Conservation (phyloP, 306 rosid genomes). For the Trifolium pratense region DNA sequence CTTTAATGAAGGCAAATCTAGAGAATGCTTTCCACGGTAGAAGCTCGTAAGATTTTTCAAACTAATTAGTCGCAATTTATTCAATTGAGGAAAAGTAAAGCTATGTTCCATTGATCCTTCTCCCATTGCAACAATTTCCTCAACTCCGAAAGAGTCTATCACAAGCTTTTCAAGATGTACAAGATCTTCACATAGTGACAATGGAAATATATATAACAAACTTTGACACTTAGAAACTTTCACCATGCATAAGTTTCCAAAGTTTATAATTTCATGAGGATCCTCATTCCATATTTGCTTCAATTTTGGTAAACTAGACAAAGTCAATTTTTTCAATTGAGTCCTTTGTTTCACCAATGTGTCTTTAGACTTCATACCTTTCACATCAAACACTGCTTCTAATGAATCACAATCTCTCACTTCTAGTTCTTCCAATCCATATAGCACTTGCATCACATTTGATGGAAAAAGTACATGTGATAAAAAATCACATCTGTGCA, state of each 20-base stretch:
- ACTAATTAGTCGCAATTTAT: fast-evolving
- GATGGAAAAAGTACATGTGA: constrained; percentile 21
- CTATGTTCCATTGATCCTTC: not conserved
- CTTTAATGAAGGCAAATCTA: constrained; percentile 17
- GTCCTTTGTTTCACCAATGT: not conserved
- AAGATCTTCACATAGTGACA: not conserved
- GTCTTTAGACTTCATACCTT: not conserved
- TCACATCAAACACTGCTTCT: constrained; percentile 1
- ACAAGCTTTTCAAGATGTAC: not conserved
- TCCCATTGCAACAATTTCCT: not conserved
- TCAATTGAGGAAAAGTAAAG: not conserved
- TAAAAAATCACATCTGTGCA: constrained; percentile 11
- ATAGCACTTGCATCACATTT: constrained; percentile 1
- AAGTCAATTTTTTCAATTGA: not conserved
- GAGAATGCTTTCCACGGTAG: not conserved
- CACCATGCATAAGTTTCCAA: not conserved
- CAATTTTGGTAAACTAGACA: not conserved
- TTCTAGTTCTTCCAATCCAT: constrained; percentile 11
- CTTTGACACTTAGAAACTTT: not conserved
- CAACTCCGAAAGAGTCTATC: not conserved
- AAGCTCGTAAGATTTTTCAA: not conserved
- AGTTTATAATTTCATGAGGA: not conserved
- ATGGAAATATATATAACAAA: not conserved
- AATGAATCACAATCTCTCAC: constrained; percentile 29
- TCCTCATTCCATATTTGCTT: constrained; percentile 6